phyloP scores from a whole-genome alignment of 2,329 filamentous ascomycete species.

The Thelonectria blattea region DNA sequence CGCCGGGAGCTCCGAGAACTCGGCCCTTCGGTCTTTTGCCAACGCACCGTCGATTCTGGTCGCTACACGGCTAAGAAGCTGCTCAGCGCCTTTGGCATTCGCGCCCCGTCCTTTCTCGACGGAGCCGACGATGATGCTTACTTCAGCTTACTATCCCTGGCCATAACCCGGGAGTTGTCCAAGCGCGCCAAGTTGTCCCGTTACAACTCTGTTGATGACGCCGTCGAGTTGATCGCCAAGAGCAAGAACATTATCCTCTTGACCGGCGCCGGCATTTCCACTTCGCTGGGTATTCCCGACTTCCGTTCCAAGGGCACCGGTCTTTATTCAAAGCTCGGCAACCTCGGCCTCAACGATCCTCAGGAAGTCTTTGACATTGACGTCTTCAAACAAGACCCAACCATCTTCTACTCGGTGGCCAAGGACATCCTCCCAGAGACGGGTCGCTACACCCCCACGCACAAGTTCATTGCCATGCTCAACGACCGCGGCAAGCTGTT shows the following conservation, averaged over 20 bases:
- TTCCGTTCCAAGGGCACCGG: conserved; percentile 94
- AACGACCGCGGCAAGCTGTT: conserved; percentile 88
- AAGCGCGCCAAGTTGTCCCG: conserved; percentile 79
- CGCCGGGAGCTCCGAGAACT: conserved; percentile 75
- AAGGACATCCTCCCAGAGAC: conserved; percentile 86
- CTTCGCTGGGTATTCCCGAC: conserved; percentile 94
- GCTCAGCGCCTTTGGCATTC: conserved; percentile 83
- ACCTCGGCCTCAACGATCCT: conserved; percentile 80
- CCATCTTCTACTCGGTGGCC: conserved; percentile 89
- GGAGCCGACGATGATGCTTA: conserved; percentile 72
- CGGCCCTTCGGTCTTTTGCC: conserved; percentile 79
- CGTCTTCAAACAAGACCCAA: conserved; percentile 84
- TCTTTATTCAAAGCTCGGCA: conserved; percentile 83
- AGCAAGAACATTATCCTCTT: conserved; percentile 89
- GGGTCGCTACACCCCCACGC: conserved; percentile 85
- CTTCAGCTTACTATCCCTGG: conserved; percentile 75
- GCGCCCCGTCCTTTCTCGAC: conserved; percentile 75
- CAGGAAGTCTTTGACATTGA: conserved; percentile 95
- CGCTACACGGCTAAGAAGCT: conserved; percentile 80
- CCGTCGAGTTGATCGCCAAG: conserved; percentile 74
- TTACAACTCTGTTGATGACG: conserved; percentile 89
- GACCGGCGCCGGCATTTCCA: conserved; percentile 95
- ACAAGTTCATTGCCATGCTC: conserved; percentile 89
- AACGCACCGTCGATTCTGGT: conserved; percentile 71
- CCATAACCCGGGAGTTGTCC: conserved; percentile 78